Percentiles rank a stretch among this genome's conserved stretches.
Conservation (phyloP, 2,329 filamentous ascomycete species). For the Fonsecaea erecta region DNA sequence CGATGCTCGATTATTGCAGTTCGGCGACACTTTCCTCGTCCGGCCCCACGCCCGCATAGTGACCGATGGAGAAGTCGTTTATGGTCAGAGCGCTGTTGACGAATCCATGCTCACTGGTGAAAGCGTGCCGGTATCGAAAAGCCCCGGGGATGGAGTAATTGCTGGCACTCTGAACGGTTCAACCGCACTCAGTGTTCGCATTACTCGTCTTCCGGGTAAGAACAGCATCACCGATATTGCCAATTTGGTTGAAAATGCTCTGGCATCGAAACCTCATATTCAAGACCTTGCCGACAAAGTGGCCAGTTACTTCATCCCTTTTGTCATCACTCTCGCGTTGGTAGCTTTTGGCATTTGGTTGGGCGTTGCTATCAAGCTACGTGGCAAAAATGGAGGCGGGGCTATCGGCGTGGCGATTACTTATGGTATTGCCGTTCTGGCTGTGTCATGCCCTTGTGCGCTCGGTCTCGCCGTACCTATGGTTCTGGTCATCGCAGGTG, state of each 20-base stretch:
- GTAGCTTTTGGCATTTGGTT: constrained; percentile 70
- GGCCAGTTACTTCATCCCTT: constrained; percentile 71
- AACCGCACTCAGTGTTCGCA: constrained; percentile 54
- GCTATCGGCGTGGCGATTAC: constrained; percentile 67
- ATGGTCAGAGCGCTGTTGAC: constrained; percentile 69
- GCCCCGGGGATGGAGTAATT: constrained; percentile 58
- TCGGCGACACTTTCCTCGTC: constrained; percentile 70
- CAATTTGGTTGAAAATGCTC: constrained; percentile 66
- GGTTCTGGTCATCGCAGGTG: constrained; percentile 73
- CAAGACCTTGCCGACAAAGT: constrained; percentile 72
- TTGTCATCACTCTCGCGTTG: constrained; percentile 61
- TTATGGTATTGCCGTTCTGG: constrained; percentile 71
- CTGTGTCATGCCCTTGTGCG: constrained; percentile 78
- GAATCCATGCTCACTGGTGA: constrained; percentile 83
- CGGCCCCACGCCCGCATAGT: constrained; percentile 63
- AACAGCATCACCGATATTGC: constrained; percentile 75
- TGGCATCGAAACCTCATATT: constrained; percentile 67
- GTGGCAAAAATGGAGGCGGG: constrained; percentile 46
- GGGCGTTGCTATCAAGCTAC: constrained; percentile 55
- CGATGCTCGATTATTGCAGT: constrained; percentile 70
- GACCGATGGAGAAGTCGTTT: constrained; percentile 71
- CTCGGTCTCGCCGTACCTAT: constrained; percentile 77
- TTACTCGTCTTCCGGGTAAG: constrained; percentile 68
- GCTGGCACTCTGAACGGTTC: constrained; percentile 68
- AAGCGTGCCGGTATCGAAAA: constrained; percentile 64